Evolutionary conservation across 495 filamentous ascomycete genomes (phyloP).

Genomic region (Aspergillus hancockii): DNA sequence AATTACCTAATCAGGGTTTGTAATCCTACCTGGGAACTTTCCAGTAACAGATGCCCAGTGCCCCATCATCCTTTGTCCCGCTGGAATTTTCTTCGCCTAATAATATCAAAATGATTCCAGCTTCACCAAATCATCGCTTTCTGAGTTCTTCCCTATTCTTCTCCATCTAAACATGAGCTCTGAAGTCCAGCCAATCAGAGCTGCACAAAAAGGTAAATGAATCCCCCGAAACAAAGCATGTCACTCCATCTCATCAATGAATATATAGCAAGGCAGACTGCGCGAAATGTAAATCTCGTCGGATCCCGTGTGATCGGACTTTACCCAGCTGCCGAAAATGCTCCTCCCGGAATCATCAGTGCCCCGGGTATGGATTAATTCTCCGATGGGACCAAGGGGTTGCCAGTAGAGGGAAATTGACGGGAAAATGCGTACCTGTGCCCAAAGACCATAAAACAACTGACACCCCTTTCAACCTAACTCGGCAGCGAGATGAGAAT

Average conservation of each 20-base stretch:
- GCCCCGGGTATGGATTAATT: slow-evolving; percentile 46
- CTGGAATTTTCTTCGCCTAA: no score
- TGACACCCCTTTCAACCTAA: background rate
- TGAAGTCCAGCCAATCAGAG: background rate
- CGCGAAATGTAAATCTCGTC: slow-evolving; percentile 49
- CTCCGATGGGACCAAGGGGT: slow-evolving; percentile 40
- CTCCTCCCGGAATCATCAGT: slow-evolving; percentile 40
- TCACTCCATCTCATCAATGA: background rate
- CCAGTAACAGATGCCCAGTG: no score
- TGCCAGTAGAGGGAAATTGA: slow-evolving; percentile 39
- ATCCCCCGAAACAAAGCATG: background rate
- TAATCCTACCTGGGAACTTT: no score
- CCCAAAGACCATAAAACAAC: background rate
- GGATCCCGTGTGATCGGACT: slow-evolving; percentile 51
- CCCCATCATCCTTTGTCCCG: no score
- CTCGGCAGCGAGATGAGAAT: background rate
- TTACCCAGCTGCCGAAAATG: slow-evolving; percentile 28
- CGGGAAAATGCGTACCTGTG: slow-evolving; percentile 10
- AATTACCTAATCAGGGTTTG: no score
- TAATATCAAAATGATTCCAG: background rate
- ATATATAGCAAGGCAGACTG: slow-evolving; percentile 24
- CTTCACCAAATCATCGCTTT: background rate
- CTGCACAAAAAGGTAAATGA: slow-evolving; percentile 19
- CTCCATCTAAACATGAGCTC: background rate
- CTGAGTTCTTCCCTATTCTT: background rate